Evolutionary conservation across 352 stramenopile species (phyloP).

Genomic region (Thalassiosira gravida): DNA sequence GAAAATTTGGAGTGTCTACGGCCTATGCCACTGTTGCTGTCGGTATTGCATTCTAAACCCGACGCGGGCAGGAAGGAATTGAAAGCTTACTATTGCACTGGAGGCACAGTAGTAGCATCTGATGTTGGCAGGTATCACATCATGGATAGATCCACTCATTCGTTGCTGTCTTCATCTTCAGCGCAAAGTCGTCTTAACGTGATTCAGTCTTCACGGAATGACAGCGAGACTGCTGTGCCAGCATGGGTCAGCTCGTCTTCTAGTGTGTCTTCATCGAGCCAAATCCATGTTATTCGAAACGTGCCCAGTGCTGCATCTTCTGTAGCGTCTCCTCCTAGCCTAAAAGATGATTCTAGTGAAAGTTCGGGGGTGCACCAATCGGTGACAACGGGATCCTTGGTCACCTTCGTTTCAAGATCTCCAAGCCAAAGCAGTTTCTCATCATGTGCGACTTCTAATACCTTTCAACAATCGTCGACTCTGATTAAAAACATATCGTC

Average conservation of each 20-base stretch:
- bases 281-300: constrained; percentile 18
- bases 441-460: constrained; percentile 22
- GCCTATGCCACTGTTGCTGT: constrained; percentile 76
- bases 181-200: constrained; percentile 76
- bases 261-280: constrained; percentile 28
- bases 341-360: constrained; percentile 27
- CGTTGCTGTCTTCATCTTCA: constrained; percentile 76
- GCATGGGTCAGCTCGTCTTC: constrained; percentile 56
- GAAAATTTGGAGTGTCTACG: constrained; percentile 84
- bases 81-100: constrained; percentile 83
- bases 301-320: not conserved
- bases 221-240: constrained; percentile 48
- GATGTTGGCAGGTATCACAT: constrained; percentile 84
- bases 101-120: constrained; percentile 69
- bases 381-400: constrained; percentile 18
- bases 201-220: constrained; percentile 74
- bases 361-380: not conserved
- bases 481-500: constrained; percentile 21
- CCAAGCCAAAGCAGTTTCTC: constrained; percentile 38
- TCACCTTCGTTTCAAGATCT: constrained; percentile 17
- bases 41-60: constrained; percentile 57
- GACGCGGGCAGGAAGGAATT: constrained; percentile 56
- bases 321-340: not conserved
- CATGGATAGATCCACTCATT: constrained; percentile 85
- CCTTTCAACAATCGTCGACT: constrained; percentile 20